Evolutionary conservation across 139 green algal species (phyloP), one percentile per base, ranked within the genome.

Genomic region (Auxenochlorella pyrenoidosa): DNA sequence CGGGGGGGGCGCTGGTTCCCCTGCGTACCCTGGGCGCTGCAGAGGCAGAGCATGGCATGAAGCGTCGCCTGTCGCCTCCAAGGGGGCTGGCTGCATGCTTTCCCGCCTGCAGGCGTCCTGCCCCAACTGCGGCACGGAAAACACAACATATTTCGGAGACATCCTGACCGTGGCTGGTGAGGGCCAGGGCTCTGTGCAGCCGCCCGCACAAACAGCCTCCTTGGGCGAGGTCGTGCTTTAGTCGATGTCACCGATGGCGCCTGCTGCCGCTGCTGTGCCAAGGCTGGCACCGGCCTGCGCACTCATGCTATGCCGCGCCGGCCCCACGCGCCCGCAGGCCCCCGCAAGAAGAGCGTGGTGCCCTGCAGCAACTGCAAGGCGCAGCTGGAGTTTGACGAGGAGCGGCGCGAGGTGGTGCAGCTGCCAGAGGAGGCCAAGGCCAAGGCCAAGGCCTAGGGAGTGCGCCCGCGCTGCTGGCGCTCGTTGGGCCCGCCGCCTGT

Each of bases 101-200:
- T 28, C 32, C 32, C 73, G 30, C 24, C 0, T 59, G 73, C 82
- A 90, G 87, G 91, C 93, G 1, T 87, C 90, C 28, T 98, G 96
- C 93, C 95, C 96, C 78, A 96, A 95, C 87, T 98, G 96, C 89
- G 91, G 92, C 75, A 90, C 91, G 0, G 83, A 94, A 34, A 96
- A 93, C 87, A 91, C 88, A 77, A 94, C 93, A 15, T 98, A 97
- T 91, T 98, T 98, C 91, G 96, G 96, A 0, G 94, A 97, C 47
- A 95, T 98, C 38, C 90, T 98, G 43, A 96, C 91, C 0, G 92
- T 98, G 15, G 36, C 91, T 13, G 96, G 95, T 84, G 38, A 63
- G 58, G 24, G 73, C 1, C 47, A 54, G 47, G 47, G 47, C 47
- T n/a, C n/a, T n/a, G n/a, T n/a, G n/a, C n/a, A n/a, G n/a, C n/a